Conservation (phyloP, 2,329 filamentous ascomycete genomes). For the Alternaria conjuncta region DNA sequence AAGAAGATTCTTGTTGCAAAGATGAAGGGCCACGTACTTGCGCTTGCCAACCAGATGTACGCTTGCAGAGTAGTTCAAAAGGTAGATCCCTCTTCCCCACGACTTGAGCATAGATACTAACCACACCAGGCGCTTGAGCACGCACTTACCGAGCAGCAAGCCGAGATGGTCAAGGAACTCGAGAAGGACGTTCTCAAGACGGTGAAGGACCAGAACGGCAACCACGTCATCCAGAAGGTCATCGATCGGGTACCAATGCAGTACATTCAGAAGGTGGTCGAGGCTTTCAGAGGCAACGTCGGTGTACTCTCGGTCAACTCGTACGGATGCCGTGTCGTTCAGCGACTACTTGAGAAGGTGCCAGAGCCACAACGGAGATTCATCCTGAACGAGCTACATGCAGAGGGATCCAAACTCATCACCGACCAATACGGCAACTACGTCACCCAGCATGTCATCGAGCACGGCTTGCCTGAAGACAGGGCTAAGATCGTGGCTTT, state of each 20-base stretch:
- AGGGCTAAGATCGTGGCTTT: conserved; percentile 73
- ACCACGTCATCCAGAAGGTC: conserved; percentile 95
- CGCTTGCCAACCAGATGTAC: conserved; percentile 86
- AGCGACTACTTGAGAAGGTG: conserved; percentile 86
- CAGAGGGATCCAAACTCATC: conserved; percentile 73
- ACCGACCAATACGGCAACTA: conserved; percentile 95
- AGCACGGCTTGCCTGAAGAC: conserved; percentile 76
- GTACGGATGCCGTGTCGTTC: conserved; percentile 91
- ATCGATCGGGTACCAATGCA: conserved; percentile 80
- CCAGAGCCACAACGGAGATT: conserved; percentile 71
- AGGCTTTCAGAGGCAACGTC: conserved; percentile 78
- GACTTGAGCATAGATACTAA: background rate
- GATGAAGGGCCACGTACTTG: conserved; percentile 85
- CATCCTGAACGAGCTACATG: conserved; percentile 81
- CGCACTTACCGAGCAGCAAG: conserved; percentile 90
- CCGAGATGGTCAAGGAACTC: conserved; percentile 80
- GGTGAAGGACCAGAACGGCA: conserved; percentile 87
- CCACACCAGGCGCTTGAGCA: conserved; percentile 78
- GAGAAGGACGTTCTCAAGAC: conserved; percentile 77
- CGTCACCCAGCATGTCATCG: conserved; percentile 90
- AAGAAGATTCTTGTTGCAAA: conserved; percentile 84
- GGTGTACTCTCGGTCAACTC: conserved; percentile 75
- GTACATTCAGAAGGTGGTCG: conserved; percentile 84
- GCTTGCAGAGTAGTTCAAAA: conserved; percentile 96
- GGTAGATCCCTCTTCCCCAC: conserved; percentile 54